Percentiles rank a stretch among this genome's conserved stretches.
These are phyloP conservation scores for Neoascochyta sp. DNA, from an alignment of 2,329 filamentous ascomycete genomes.

Conservation along the genomic window DNA sequence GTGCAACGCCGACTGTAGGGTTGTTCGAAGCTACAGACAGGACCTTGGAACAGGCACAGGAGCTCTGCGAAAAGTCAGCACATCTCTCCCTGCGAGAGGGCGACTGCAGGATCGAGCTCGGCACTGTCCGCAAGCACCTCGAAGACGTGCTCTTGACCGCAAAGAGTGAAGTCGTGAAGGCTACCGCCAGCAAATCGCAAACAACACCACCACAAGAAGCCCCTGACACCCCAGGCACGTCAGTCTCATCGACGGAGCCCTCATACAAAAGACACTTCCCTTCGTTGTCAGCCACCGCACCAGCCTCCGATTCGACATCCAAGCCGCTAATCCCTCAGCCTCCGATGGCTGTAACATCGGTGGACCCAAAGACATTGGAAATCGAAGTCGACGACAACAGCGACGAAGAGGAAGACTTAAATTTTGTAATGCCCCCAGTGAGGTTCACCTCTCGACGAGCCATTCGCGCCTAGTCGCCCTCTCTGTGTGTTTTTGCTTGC, in stretches of 20 bases:
- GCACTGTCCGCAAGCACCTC: conserved; percentile 64
- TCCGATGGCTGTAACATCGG: conserved; percentile 4
- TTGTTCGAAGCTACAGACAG: conserved; percentile 67
- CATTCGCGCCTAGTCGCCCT: conserved; percentile 7
- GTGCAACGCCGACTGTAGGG: conserved; percentile 17
- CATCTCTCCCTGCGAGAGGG: conserved; percentile 87
- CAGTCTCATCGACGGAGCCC: conserved; percentile 13
- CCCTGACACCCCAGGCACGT: conserved; percentile 17
- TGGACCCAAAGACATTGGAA: conserved; percentile 20
- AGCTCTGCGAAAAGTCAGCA: conserved; percentile 78
- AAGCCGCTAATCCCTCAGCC: conserved; percentile 7
- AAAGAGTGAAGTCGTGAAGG: conserved; percentile 37
- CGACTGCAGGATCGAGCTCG: conserved; percentile 74
- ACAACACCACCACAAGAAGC: conserved; percentile 8
- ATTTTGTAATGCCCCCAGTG: conserved; percentile 37
- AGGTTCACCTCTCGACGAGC: conserved; percentile 33
- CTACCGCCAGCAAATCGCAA: conserved; percentile 14
- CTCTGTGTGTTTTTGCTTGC: conserved; percentile 13
- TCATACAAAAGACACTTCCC: conserved; percentile 15
- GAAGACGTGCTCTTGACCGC: conserved; percentile 60
- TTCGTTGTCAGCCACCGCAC: conserved; percentile 8
- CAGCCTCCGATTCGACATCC: conserved; percentile 3
- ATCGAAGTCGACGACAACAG: conserved; percentile 39
- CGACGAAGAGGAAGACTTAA: conserved; percentile 30
- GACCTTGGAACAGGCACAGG: conserved; percentile 73